These are phyloP conservation scores for Amylocarpus encephaloides DNA, from an alignment of 2,329 filamentous ascomycete genomes.

Conservation along the genomic window DNA sequence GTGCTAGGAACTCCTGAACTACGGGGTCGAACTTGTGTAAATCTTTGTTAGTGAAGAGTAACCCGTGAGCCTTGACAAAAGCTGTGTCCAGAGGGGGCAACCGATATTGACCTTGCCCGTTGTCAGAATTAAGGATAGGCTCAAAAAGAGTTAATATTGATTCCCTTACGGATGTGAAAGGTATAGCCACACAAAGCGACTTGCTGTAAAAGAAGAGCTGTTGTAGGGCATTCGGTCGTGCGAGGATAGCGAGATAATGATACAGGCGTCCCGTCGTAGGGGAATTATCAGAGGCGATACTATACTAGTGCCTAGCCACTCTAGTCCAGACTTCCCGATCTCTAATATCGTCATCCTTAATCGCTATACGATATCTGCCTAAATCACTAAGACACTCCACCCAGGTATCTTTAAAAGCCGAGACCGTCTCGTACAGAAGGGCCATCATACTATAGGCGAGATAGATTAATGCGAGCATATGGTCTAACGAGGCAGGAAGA, in stretches of 20 bases:
- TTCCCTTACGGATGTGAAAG: conserved; percentile 60
- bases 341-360: conserved; percentile 3
- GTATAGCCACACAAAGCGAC: conserved; percentile 52
- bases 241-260: conserved; percentile 79
- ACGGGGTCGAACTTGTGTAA: conserved; percentile 41
- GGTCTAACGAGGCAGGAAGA: conserved; percentile 68
- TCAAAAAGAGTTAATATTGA: conserved; percentile 66
- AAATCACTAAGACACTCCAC: conserved; percentile 77
- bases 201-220: conserved; percentile 70
- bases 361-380: conserved; percentile 51
- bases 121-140: conserved; percentile 42
- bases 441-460: conserved; percentile 83
- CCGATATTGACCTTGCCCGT: conserved; percentile 33
- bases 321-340: conserved; percentile 1
- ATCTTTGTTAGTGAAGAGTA: conserved; percentile 51
- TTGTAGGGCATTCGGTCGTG: conserved; percentile 60
- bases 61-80: conserved; percentile 58
- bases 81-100: conserved; percentile 46
- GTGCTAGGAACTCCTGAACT: conserved; percentile 42
- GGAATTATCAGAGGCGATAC: conserved; percentile 62
- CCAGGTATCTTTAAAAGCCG: conserved; percentile 77
- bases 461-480: conserved; percentile 87
- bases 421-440: conserved; percentile 73
- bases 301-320: conserved; percentile 25
- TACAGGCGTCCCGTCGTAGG: conserved; percentile 75